A percentile compares a stretch with the other conserved stretches of the same genome.
Conservation (phyloP, 73 alveolate genomes). For the Diophrys sp. region DNA sequence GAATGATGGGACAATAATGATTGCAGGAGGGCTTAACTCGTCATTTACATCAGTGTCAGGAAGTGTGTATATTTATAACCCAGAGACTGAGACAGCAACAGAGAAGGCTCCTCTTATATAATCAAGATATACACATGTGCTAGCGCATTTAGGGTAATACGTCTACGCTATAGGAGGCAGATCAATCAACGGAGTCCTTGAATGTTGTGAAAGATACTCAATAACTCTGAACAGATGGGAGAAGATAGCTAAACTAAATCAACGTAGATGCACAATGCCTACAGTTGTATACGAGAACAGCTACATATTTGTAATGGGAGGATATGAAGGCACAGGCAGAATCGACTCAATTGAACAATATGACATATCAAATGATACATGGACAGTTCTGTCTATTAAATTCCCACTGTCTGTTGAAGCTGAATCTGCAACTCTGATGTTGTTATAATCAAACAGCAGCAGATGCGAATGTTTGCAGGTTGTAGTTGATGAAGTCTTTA, state of each 20-base stretch:
- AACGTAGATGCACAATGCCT: conserved; percentile 66
- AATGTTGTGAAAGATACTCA: conserved; percentile 60
- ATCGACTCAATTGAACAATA: conserved; percentile 67
- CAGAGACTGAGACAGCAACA: conserved; percentile 50
- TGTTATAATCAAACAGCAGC: conserved; percentile 20
- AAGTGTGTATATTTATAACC: conserved; percentile 39
- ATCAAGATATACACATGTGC: conserved; percentile 60
- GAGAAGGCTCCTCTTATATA: conserved; percentile 56
- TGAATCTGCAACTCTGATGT: conserved; percentile 51
- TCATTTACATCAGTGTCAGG: conserved; percentile 69
- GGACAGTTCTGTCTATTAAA: conserved; percentile 57
- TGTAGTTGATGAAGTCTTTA: conserved; percentile 49
- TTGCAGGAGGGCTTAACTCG: conserved; percentile 66
- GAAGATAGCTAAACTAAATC: conserved; percentile 58
- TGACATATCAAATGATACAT: conserved; percentile 61
- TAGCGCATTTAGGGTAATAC: conserved; percentile 51
- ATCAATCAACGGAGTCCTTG: conserved; percentile 65
- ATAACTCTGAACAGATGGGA: conserved; percentile 67
- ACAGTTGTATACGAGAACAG: conserved; percentile 63
- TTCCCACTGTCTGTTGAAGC: conserved; percentile 71
- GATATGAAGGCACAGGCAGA: conserved; percentile 69
- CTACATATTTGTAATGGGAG: conserved; percentile 64
- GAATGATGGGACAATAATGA: conserved; percentile 56
- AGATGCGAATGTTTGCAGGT: conserved; percentile 58
- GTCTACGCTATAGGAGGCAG: conserved; percentile 70